Evolutionary conservation across 2,329 filamentous ascomycete genomes (phyloP), one percentile per base, ranked within the genome.

Genomic region (Penicillium hesseltinei): DNA sequence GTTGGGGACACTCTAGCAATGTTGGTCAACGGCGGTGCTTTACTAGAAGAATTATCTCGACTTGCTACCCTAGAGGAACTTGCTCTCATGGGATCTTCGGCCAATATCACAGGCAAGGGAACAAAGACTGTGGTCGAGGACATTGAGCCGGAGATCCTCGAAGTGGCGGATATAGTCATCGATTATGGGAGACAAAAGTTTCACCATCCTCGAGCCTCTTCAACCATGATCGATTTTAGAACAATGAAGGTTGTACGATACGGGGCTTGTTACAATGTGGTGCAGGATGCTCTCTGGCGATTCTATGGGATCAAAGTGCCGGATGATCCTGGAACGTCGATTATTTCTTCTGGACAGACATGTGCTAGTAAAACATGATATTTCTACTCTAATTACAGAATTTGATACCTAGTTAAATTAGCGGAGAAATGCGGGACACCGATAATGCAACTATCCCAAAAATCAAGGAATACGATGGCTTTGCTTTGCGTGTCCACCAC

Each of bases 21-120:
- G 58, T 49, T 69, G n/a, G 61, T 71, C 1, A 68, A 68, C 29
- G 69, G 61, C 4, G 68, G 70, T 1, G 35, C 43, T 23, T 54
- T 73, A n/a, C 59, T 66, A 43, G 67, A 69, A 15, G 68, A 71
- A 43, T 47, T 74, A 6, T 62, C 62, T 0, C 56, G 58, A 23
- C 47, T 73, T 46, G 61, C 62, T 29, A 54, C 60, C 10, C 57
- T 61, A 8, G 65, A 57, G 2, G 62, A 62, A 13, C 52, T 67
- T 7, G 57, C 66, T 7, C 31, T 72, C 31, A 51, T 73, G 35
- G 71, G 71, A 0, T 70, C 66, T 0, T 70, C 66, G 6, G 72
- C 72, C 11, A 74, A 74, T 45, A 15, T 74, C 1, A 64, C 70
- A 1, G 69, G 69, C 1, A 61, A 56, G n/a, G 70, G 70, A 7